These are phyloP conservation scores for Trametes coccinea DNA, from an alignment of 768 basidiomycete species.

Conservation along the genomic window DNA sequence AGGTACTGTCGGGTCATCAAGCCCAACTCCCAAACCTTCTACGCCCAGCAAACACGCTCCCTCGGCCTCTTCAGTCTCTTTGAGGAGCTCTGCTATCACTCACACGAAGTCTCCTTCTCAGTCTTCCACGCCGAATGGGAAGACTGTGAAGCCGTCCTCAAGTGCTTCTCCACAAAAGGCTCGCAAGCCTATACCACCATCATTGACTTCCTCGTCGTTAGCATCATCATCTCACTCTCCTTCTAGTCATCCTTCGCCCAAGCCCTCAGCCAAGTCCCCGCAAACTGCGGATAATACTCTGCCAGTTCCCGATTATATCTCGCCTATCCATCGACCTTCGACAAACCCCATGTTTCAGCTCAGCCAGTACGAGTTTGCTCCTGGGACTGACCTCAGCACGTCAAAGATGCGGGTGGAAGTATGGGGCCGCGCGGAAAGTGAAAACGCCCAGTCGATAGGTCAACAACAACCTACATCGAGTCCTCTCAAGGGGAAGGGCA, in stretches of 20 bases:
- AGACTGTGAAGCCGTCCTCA: slow-evolving; percentile 13
- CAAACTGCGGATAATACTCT: not conserved
- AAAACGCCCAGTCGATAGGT: not conserved
- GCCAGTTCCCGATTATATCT: slow-evolving; percentile 65
- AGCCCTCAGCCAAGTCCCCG: not conserved
- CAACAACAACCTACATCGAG: not conserved
- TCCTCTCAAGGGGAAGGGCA: slow-evolving; percentile 40
- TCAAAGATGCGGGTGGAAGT: slow-evolving; percentile 55
- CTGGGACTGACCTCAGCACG: slow-evolving; percentile 54
- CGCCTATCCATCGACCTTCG: slow-evolving; percentile 77
- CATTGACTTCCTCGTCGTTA: not conserved
- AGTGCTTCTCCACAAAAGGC: slow-evolving; percentile 23
- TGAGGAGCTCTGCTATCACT: not conserved
- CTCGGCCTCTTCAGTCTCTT: slow-evolving; percentile 6
- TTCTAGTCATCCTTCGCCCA: not conserved
- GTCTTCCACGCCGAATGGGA: slow-evolving; percentile 8
- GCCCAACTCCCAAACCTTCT: slow-evolving; percentile 4
- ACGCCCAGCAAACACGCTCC: slow-evolving; percentile 14
- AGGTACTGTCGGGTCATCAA: slow-evolving; percentile 7
- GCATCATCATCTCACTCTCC: not conserved
- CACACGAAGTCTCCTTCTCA: slow-evolving; percentile 18
- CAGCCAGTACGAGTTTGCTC: slow-evolving; percentile 58
- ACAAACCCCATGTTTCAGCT: slow-evolving; percentile 77
- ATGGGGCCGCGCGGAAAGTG: slow-evolving; percentile 46
- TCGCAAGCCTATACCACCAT: slow-evolving; percentile 11